Evolutionary conservation across 805 yeast species (phyloP).

Genomic region (Kuraishia molischiana): DNA sequence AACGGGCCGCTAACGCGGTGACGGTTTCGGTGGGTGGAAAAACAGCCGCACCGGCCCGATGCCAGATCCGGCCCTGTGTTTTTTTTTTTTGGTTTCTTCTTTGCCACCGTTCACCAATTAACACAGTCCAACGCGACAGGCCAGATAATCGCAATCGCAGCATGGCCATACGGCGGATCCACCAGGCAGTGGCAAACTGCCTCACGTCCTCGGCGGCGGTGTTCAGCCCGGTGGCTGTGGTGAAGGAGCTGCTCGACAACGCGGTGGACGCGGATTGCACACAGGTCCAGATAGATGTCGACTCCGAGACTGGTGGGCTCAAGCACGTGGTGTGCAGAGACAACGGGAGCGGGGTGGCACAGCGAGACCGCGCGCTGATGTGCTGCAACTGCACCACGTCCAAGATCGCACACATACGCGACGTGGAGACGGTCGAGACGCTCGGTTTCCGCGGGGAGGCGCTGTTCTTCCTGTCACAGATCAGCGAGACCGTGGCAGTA

Average conservation of each 20-base stretch:
- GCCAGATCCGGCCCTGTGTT: no score
- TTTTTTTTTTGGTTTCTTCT: no score
- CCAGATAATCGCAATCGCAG: not conserved
- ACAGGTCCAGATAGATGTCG: slow-evolving; percentile 26
- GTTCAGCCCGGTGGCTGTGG: slow-evolving; percentile 22
- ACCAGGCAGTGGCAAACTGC: slow-evolving; percentile 10
- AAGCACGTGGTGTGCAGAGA: slow-evolving; percentile 22
- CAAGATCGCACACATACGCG: slow-evolving; percentile 21
- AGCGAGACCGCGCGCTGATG: slow-evolving; percentile 20
- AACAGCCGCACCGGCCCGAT: no score
- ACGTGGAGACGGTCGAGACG: slow-evolving; percentile 19
- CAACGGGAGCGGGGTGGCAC: slow-evolving; percentile 28
- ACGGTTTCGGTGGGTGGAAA: no score
- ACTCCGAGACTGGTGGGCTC: slow-evolving; percentile 26
- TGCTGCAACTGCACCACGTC: slow-evolving; percentile 33
- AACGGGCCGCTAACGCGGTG: no score
- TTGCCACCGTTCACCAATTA: no score
- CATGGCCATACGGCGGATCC: slow-evolving; percentile 12
- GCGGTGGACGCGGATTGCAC: slow-evolving; percentile 25
- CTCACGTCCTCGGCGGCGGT: slow-evolving; percentile 21
- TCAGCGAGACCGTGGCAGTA: slow-evolving; percentile 19
- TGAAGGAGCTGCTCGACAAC: slow-evolving; percentile 31
- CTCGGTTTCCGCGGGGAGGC: slow-evolving; percentile 47
- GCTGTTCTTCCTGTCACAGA: slow-evolving; percentile 24
- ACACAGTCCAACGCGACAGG: no score